A percentile compares a stretch with the other conserved stretches of the same genome.
These are phyloP conservation scores for Aspergillus novoparasiticus DNA, from an alignment of 2,329 filamentous ascomycete genomes.

Conservation along the genomic window DNA sequence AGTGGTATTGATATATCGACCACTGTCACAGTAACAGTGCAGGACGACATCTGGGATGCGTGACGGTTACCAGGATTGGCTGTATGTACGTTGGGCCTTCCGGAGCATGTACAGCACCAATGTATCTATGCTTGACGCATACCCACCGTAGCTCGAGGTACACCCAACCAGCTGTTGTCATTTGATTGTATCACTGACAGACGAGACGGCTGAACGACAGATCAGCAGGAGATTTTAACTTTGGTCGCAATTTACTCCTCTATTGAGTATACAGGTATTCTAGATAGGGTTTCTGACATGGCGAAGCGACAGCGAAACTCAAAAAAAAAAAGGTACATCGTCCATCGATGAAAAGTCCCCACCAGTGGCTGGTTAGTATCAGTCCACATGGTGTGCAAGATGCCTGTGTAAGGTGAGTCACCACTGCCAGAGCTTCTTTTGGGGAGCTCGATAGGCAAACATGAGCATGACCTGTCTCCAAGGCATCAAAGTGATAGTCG, in stretches of 20 bases:
- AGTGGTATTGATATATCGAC: constrained; percentile 5
- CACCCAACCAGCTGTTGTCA: neutral
- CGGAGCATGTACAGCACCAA: neutral
- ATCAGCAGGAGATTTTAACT: neutral
- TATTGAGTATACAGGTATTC: neutral
- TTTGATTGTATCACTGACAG: neutral
- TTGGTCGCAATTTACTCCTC: neutral
- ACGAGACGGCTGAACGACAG: neutral
- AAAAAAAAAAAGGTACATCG: neutral
- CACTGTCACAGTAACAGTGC: constrained; percentile 6
- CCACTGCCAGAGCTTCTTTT: neutral
- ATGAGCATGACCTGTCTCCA: too few species aligned
- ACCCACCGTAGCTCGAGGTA: neutral
- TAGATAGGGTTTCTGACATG: neutral
- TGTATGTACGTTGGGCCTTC: neutral
- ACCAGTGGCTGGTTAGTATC: neutral
- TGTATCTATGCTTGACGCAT: neutral
- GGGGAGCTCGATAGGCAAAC: too few species aligned
- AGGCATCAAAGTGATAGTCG: too few species aligned
- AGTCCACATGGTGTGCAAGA: neutral
- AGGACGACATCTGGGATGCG: neutral
- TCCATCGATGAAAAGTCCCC: neutral
- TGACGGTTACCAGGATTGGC: neutral
- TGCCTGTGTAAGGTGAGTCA: neutral
- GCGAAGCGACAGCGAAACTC: neutral